Conservation (phyloP, 1,139 yeast species). For the Scheffersomyces illinoinensis region DNA sequence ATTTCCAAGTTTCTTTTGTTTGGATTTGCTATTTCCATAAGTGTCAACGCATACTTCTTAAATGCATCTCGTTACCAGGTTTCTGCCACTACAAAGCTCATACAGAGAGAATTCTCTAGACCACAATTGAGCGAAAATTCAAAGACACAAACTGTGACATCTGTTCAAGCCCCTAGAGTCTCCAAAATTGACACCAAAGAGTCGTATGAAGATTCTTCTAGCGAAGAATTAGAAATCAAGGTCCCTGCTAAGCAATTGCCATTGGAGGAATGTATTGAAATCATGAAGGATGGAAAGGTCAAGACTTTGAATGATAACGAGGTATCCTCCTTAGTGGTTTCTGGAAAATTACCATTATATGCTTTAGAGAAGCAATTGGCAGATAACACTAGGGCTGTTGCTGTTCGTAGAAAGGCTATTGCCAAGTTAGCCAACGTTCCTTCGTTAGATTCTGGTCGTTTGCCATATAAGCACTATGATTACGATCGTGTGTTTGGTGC, state of each 20-base stretch:
- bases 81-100: constrained; percentile 43
- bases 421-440: constrained; percentile 84
- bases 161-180: not conserved
- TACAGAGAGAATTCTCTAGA: constrained; percentile 39
- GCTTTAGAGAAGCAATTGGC: constrained; percentile 90
- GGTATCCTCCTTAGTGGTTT: constrained; percentile 65
- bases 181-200: constrained; percentile 12
- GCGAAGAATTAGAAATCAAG: constrained; percentile 27
- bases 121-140: constrained; percentile 18
- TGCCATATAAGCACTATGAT: constrained; percentile 84
- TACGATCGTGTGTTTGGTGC: constrained; percentile 97
- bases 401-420: constrained; percentile 87
- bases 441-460: constrained; percentile 63
- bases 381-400: constrained; percentile 89
- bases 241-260: constrained; percentile 29
- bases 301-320: constrained; percentile 70
- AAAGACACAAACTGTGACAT: not conserved
- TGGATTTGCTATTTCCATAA: constrained; percentile 72
- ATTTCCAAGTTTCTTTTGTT: constrained; percentile 77
- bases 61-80: constrained; percentile 69
- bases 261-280: constrained; percentile 62
- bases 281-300: constrained; percentile 73
- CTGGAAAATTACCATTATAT: constrained; percentile 85
- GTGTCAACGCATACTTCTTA: constrained; percentile 80
- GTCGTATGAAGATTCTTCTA: constrained; percentile 11